A percentile compares a stretch with the other conserved stretches of the same genome.
Conservation (phyloP, 1,284 basidiomycete genomes). For the Moesziomyces sp. region DNA sequence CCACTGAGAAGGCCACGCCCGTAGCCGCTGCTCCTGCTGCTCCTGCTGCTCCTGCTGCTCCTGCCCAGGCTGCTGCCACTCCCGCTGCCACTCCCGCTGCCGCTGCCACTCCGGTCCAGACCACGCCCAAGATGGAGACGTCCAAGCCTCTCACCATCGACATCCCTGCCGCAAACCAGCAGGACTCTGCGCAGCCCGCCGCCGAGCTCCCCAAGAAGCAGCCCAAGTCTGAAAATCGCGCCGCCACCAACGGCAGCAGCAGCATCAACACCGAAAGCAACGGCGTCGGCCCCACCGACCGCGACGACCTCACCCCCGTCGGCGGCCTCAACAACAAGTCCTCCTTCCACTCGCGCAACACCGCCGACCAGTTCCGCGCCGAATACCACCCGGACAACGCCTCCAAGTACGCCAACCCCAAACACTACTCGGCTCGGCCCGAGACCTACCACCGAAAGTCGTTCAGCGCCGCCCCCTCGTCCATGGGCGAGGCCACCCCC, state of each 20-base stretch:
- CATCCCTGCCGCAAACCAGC: slow-evolving; percentile 34
- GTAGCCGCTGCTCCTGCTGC: slow-evolving; percentile 3
- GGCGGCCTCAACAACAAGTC: slow-evolving; percentile 20
- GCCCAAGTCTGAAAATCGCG: slow-evolving; percentile 24
- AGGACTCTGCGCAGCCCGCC: slow-evolving; percentile 8
- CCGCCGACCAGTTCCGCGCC: slow-evolving; percentile 34
- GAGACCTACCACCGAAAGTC: slow-evolving; percentile 60
- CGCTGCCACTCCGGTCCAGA: background rate
- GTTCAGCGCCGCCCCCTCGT: slow-evolving; percentile 34
- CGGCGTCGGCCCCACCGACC: background rate
- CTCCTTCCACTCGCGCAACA: slow-evolving; percentile 59
- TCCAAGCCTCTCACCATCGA: slow-evolving; percentile 40
- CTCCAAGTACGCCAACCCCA: slow-evolving; percentile 55
- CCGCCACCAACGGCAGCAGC: slow-evolving; percentile 18
- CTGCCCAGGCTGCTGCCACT: background rate
- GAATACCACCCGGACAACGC: slow-evolving; percentile 53
- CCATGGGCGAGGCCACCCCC: slow-evolving; percentile 26
- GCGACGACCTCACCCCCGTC: slow-evolving; percentile 35
- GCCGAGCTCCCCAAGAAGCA: slow-evolving; percentile 49
- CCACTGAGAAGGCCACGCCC: no score
- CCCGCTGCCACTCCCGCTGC: no score
- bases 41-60: slow-evolving; percentile 8
- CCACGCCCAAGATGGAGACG: slow-evolving; percentile 18
- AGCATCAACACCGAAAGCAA: slow-evolving; percentile 19
- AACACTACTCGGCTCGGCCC: slow-evolving; percentile 59